Conservation (phyloP, 2,329 filamentous ascomycete genomes). For the Xenoacremonium recifei region DNA sequence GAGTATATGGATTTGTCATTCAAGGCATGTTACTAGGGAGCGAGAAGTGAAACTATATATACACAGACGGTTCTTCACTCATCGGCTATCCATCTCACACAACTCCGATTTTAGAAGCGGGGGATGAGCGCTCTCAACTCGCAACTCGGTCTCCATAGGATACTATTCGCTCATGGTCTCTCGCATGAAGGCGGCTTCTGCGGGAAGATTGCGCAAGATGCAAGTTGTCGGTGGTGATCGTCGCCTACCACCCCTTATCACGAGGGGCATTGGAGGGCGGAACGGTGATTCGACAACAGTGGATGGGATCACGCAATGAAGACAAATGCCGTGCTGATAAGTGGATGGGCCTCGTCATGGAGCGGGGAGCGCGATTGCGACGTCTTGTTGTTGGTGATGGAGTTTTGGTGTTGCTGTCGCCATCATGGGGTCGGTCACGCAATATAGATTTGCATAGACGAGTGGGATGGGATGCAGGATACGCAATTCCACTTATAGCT, state of each 20-base stretch:
- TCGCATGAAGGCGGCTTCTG: conserved; percentile 1
- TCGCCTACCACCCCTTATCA: no score
- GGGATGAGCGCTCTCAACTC: neutral
- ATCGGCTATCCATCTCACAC: neutral
- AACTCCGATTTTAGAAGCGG: neutral
- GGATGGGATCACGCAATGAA: conserved; percentile 22
- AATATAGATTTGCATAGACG: conserved; percentile 6
- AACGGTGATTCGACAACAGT: conserved; percentile 11
- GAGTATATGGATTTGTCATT: neutral
- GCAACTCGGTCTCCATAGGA: neutral
- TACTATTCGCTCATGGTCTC: no score
- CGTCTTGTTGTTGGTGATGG: conserved; percentile 13
- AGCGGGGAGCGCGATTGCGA: no score
- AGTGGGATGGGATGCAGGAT: neutral
- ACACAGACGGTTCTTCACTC: neutral
- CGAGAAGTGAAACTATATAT: conserved; percentile 16
- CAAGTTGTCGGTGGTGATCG: neutral
- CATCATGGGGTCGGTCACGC: conserved; percentile 26
- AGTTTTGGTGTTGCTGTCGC: conserved; percentile 18
- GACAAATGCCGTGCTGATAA: neutral
- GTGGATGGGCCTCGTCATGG: neutral
- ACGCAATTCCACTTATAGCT: no score
- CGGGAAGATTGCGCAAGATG: conserved; percentile 16
- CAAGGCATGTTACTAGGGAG: neutral
- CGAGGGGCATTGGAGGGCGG: neutral